These are phyloP conservation scores for Sanguinoderma infundibulare DNA, from an alignment of 1,284 basidiomycete genomes.

Conservation along the genomic window DNA sequence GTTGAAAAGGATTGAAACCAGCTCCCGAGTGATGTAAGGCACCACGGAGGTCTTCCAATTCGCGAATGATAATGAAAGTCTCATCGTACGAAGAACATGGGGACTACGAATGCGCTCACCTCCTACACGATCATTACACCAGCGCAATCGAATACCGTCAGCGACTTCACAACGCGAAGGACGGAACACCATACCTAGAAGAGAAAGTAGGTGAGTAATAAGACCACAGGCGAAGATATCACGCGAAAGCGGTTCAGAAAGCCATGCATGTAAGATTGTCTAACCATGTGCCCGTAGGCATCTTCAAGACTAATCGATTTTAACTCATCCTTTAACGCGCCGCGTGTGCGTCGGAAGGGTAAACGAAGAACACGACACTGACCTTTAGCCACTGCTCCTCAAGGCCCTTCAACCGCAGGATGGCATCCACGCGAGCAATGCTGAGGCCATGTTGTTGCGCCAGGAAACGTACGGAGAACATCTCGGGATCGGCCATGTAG, in stretches of 20 bases:
- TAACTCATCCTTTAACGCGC: slow-evolving; percentile 56
- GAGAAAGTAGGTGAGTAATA: slow-evolving; percentile 13
- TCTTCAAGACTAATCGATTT: slow-evolving; percentile 91
- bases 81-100: slow-evolving; percentile 45
- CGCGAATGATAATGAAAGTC: slow-evolving; percentile 65
- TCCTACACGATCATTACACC: slow-evolving; percentile 31
- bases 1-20: slow-evolving; percentile 64
- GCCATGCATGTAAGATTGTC: slow-evolving; percentile 47
- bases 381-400: slow-evolving; percentile 75
- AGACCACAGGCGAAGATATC: slow-evolving; percentile 18
- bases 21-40: slow-evolving; percentile 60
- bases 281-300: slow-evolving; percentile 59
- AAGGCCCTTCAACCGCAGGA: slow-evolving; percentile 78
- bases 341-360: slow-evolving; percentile 18
- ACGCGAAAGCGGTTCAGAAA: slow-evolving; percentile 44
- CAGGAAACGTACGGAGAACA: slow-evolving; percentile 63
- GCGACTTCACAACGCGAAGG: not conserved
- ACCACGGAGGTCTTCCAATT: slow-evolving; percentile 57
- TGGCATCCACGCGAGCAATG: slow-evolving; percentile 79
- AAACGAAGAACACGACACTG: slow-evolving; percentile 36
- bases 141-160: not conserved
- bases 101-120: slow-evolving; percentile 26
- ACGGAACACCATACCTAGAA: slow-evolving; percentile 27
- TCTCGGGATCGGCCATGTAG: slow-evolving; percentile 60
- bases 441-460: slow-evolving; percentile 65